phyloP scores from a whole-genome alignment of 192 early-diverging fungal species.

The Podila epigama region DNA sequence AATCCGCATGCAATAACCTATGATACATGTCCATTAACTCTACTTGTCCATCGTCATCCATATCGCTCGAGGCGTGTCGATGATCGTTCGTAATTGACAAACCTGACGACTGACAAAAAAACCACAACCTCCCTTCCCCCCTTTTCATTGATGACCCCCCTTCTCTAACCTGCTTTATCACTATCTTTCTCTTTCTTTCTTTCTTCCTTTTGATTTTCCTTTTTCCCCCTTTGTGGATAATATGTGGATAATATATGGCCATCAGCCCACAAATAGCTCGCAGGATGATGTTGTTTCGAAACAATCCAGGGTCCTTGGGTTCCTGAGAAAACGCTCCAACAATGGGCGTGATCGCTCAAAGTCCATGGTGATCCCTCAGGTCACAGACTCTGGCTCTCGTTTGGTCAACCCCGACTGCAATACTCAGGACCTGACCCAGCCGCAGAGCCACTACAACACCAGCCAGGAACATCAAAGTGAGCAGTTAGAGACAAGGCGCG shows the following conservation, averaged over 20 bases:
- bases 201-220: background rate
- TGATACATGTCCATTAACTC: background rate
- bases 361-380: background rate
- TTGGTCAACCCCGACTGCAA: background rate
- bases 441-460: background rate
- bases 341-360: conserved; percentile 10
- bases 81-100: background rate
- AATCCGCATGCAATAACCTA: background rate
- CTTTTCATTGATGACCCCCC: too few relatives aligned
- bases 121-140: background rate
- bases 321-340: conserved; percentile 15
- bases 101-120: background rate
- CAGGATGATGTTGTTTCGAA: conserved; percentile 1
- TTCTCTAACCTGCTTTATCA: too few relatives aligned
- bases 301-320: conserved; percentile 22
- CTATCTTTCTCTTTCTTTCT: background rate
- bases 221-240: background rate
- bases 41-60: background rate
- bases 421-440: background rate
- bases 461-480: background rate
- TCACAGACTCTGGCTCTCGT: background rate
- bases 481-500: background rate
- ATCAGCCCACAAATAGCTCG: background rate
- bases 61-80: background rate
- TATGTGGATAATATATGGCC: too few relatives aligned